Conservation (phyloP, 257 asterid species). For the Fraxinus pennsylvanica region DNA sequence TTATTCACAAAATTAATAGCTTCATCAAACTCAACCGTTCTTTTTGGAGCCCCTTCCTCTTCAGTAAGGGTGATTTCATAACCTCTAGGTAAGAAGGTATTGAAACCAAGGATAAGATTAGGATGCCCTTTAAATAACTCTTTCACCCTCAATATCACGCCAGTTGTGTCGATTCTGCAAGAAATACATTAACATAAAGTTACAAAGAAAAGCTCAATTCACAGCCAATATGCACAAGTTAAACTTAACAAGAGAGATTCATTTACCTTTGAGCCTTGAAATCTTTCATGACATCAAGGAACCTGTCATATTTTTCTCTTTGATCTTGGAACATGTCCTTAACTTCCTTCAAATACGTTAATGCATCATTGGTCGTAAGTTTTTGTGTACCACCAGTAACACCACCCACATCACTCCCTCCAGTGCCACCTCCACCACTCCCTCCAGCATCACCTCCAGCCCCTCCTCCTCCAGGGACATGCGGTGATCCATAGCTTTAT, state of each 20-base stretch:
- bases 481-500: conserved; percentile 63
- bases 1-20: conserved; percentile 96
- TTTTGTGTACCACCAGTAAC: conserved; percentile 58
- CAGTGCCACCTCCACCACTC: conserved; percentile 25
- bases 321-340: conserved; percentile 96
- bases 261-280: conserved; percentile 95
- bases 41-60: conserved; percentile 83
- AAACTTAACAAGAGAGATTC: conserved; percentile 19
- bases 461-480: conserved; percentile 50
- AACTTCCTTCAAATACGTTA: conserved; percentile 89
- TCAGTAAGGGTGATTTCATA: conserved; percentile 89
- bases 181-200: conserved; percentile 23
- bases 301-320: conserved; percentile 87
- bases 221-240: conserved; percentile 18
- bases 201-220: conserved; percentile 12
- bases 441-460: conserved; percentile 23
- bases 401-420: conserved; percentile 41
- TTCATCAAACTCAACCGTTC: conserved; percentile 92
- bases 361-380: conserved; percentile 91
- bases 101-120: conserved; percentile 88
- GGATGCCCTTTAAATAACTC: conserved; percentile 94
- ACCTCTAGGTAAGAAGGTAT: conserved; percentile 97
- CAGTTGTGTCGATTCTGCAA: conserved; percentile 86
- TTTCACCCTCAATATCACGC: conserved; percentile 91
- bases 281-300: conserved; percentile 97